These are phyloP conservation scores for Fibroporia radiculosa DNA, from an alignment of 768 basidiomycete species.

Conservation along the genomic window DNA sequence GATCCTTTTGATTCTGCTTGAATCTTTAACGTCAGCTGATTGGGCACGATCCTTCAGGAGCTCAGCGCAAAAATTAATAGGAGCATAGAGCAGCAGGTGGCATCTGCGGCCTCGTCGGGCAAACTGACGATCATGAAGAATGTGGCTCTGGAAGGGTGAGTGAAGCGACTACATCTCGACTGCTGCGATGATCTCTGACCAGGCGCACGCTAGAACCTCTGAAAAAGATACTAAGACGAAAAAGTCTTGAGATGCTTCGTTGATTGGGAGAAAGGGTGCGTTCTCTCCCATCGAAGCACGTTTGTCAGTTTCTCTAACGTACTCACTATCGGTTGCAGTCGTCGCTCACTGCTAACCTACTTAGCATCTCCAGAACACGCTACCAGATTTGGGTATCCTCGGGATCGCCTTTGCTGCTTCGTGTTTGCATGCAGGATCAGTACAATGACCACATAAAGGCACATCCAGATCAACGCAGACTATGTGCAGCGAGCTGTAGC, in stretches of 20 bases:
- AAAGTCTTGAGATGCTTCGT: slow-evolving; percentile 15
- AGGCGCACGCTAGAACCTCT: slow-evolving; percentile 5
- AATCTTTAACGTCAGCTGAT: not conserved
- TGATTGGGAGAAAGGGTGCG: too few relatives aligned
- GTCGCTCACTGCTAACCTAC: too few relatives aligned
- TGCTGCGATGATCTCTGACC: not conserved
- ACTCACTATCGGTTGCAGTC: too few relatives aligned
- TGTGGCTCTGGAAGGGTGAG: slow-evolving; percentile 33
- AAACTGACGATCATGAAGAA: slow-evolving; percentile 92
- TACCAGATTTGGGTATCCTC: too few relatives aligned
- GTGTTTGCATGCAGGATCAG: too few relatives aligned
- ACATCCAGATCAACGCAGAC: not conserved
- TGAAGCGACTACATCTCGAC: not conserved
- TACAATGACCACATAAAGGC: too few relatives aligned
- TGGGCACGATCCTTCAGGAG: slow-evolving; percentile 35
- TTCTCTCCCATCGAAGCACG: too few relatives aligned
- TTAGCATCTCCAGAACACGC: too few relatives aligned
- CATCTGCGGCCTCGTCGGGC: slow-evolving; percentile 79
- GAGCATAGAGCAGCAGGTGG: slow-evolving; percentile 89
- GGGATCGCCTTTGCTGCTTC: too few relatives aligned
- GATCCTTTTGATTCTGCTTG: not conserved
- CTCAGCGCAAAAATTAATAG: slow-evolving; percentile 87
- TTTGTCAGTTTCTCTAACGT: too few relatives aligned
- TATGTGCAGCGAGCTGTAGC: not conserved
- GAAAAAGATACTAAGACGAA: slow-evolving; percentile 12